Evolutionary conservation across 108 stramenopile species (phyloP).

Genomic region (Cyclotella atomus): DNA sequence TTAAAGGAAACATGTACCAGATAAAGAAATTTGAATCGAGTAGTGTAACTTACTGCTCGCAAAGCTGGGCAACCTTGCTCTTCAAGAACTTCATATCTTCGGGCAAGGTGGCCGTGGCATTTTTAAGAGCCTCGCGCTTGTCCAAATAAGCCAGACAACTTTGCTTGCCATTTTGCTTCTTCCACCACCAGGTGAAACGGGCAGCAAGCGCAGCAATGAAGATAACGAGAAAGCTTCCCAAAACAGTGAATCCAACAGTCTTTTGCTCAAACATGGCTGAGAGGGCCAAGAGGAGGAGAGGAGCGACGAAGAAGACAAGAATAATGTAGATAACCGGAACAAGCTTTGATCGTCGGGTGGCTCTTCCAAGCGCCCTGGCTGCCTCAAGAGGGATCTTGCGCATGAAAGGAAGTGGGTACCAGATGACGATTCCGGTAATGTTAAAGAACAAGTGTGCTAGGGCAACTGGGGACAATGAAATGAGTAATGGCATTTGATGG

Average conservation of each 20-base stretch:
- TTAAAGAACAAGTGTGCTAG: slow-evolving; percentile 88
- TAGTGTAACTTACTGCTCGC: no score
- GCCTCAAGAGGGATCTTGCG: slow-evolving; percentile 65
- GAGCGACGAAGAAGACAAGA: slow-evolving; percentile 68
- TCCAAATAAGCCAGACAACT: slow-evolving; percentile 41
- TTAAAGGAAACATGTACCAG: no score
- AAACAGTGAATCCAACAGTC: slow-evolving; percentile 64
- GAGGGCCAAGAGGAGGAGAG: slow-evolving; percentile 65
- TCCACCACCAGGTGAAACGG: slow-evolving; percentile 53
- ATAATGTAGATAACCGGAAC: slow-evolving; percentile 79
- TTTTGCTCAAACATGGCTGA: slow-evolving; percentile 59
- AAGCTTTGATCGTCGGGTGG: slow-evolving; percentile 59
- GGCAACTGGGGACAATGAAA: no score
- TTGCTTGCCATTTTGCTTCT: slow-evolving; percentile 51
- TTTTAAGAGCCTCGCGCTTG: slow-evolving; percentile 41
- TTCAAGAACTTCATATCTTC: slow-evolving; percentile 63
- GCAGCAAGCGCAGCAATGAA: slow-evolving; percentile 36
- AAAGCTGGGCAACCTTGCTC: slow-evolving; percentile 39
- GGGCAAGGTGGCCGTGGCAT: slow-evolving; percentile 45
- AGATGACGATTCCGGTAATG: slow-evolving; percentile 78
- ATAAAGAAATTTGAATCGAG: no score
- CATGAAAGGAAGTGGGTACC: slow-evolving; percentile 87
- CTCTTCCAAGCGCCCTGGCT: slow-evolving; percentile 66
- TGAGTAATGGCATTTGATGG: no score
- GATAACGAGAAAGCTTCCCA: slow-evolving; percentile 65